Evolutionary conservation across 768 basidiomycete species (phyloP).

Genomic region (Tricholoma hemisulphureum): DNA sequence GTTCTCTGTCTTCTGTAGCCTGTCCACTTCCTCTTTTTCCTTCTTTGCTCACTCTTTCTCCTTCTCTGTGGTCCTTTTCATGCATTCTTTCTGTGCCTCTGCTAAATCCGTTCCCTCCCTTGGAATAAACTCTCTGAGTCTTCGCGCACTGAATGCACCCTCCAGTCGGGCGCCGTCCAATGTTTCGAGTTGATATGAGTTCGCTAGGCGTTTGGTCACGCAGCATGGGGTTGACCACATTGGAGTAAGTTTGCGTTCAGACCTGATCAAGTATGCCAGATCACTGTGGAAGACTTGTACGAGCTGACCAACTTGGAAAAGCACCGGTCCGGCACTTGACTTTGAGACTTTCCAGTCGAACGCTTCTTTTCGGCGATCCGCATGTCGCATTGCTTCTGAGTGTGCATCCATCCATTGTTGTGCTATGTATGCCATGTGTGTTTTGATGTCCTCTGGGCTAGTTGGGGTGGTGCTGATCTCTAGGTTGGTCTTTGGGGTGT

Average conservation of each 20-base stretch:
- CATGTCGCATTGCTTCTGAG: constrained; percentile 21
- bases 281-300: background rate
- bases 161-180: background rate
- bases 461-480: background rate
- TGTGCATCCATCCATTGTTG: constrained; percentile 32
- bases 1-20: background rate
- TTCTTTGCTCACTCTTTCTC: background rate
- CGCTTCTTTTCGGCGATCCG: constrained; percentile 18
- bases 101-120: background rate
- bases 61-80: background rate
- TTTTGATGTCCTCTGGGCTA: constrained; percentile 6
- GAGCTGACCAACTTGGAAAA: too few relatives aligned
- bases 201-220: background rate
- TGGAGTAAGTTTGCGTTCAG: too few relatives aligned
- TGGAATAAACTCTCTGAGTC: too few relatives aligned
- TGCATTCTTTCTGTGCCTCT: background rate
- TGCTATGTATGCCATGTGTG: constrained; percentile 24
- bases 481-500: too few relatives aligned
- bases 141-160: background rate
- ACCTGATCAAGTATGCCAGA: too few relatives aligned
- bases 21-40: background rate
- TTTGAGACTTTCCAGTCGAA: constrained; percentile 25
- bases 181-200: background rate
- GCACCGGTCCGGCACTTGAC: constrained; percentile 15
- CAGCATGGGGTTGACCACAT: background rate